Base-by-base conservation (phyloP, 495 filamentous ascomycete genomes). In the Podospora pseudoanserina region DNA sequence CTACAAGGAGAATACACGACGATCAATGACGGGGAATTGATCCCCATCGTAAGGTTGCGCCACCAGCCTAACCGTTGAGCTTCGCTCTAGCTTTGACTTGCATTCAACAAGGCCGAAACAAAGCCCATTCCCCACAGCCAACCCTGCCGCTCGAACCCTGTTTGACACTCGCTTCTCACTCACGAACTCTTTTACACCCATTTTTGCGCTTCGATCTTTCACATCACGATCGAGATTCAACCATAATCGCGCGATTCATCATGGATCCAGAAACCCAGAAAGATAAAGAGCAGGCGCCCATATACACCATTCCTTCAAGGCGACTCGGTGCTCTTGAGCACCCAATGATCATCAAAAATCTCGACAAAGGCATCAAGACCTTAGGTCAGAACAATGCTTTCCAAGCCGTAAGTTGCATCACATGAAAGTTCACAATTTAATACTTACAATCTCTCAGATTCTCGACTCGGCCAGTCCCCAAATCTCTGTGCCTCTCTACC, bases 251-350 rank as follows among this genome's bases (percentile, higher is more conserved):
- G 39, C 39, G 15, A 18, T 2, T 19, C 54, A 61, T 34, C 65
- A 74, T 71, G 70, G 68, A 58, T 18, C 39, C 64, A 1, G 54
- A 57, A 11, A 30, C 30, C n/a, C 32, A 60, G 11, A 44, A 58
- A 2, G 67, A 68, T n/a, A 65, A 70, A 23, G 65, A 57, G 15
- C 59, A 70, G 15, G 82, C 82, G 18, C 82, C 82, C 3, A 72
- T 68, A 60, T 83, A 79, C 39, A 68, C 78, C 0, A 81, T 97
- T 30, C 92, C 92, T 2, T 68, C 81, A 39, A 82, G 86, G 56
- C 82, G 83, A 20, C 81, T 97, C 58, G 85, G 93, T 39, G 89
- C 88, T 66, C 85, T 98, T 26, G 95, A 99, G 74, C 93, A 98
- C 77, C 95, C 96, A 5, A 89, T 89, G 68, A 87, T 96, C 63